Base-by-base conservation (phyloP, 352 stramenopile genomes). In the Globisporangium mamillatum region DNA sequence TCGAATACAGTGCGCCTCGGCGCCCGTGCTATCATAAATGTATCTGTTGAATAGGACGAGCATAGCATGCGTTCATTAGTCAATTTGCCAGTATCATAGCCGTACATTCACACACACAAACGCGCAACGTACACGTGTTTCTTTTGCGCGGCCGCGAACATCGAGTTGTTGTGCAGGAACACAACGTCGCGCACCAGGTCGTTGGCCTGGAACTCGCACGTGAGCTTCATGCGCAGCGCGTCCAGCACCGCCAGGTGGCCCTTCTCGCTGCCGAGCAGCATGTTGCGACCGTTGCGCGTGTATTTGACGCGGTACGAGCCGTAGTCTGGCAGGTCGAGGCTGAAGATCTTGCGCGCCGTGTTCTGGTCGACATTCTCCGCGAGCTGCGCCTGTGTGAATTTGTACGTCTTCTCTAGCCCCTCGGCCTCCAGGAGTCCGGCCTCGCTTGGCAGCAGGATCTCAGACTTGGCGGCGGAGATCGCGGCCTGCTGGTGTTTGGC, bases 11-110 rank as follows among this genome's bases (percentile, higher is more conserved):
- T 99, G 98, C 41, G 99, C 89, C 83, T 99, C 98, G 16, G 92
- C 91, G 16, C 98, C 98, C 12, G 95, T 90, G 74, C 90, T 91
- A 84, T 99, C 97, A 80, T 99, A 99, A 74, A 99, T 99, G 74
- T 88, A 88, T 34, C 69, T 75, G 68, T 41, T n/a, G 44, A n/a
- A 4, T 34, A 10, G 48, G 27, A 34, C 18, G 59, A 24, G n/a
- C 5, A 48, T 12, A 46, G 14, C 10, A 55, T 34, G 52, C 10
- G 44, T 22, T 10, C 44, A 20, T 60, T 24, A 60, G 25, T 16
- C 32, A 25, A 38, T 32, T 22, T 20, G 53, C 5, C 53, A 36
- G 1, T 60, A 20, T 14, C 12, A 60, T 25, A 14, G 18, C 3
- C 8, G 1, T 16, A 60, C 1, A 18, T 27, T 20, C 53, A 38